These are phyloP conservation scores for Podospora pseudocomata DNA, from an alignment of 495 filamentous ascomycete species.

Conservation along the genomic window DNA sequence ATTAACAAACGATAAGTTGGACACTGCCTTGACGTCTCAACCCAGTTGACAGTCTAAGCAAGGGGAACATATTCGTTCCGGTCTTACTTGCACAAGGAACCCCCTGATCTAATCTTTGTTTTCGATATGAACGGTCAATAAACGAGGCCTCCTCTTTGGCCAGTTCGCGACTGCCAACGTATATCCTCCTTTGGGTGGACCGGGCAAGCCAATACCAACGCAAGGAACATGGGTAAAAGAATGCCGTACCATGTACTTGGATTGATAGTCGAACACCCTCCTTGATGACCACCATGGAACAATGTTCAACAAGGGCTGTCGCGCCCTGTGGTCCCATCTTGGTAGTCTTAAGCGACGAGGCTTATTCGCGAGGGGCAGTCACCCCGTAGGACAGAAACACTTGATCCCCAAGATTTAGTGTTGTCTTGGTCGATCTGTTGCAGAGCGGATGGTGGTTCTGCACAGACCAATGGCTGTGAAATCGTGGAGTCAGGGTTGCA, in stretches of 20 bases:
- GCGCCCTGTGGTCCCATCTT: background rate
- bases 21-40: background rate
- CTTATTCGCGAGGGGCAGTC: background rate
- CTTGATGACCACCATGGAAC: background rate
- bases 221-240: slow-evolving; percentile 14
- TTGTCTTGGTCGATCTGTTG: background rate
- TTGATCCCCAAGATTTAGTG: background rate
- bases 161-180: slow-evolving; percentile 8
- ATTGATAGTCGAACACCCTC: background rate
- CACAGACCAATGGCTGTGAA: background rate
- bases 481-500: background rate
- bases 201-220: slow-evolving; percentile 16
- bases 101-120: background rate
- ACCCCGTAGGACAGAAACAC: background rate
- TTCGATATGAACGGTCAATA: background rate
- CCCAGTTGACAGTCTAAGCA: slow-evolving; percentile 6
- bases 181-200: slow-evolving; percentile 11
- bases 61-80: slow-evolving; percentile 18
- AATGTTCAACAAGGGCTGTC: background rate
- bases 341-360: slow-evolving; percentile 8
- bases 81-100: slow-evolving; percentile 7
- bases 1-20: background rate
- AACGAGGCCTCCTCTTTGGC: slow-evolving; percentile 14
- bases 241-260: background rate
- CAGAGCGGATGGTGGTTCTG: background rate